These are phyloP conservation scores for Tuctoria greenei DNA, from an alignment of 176 grass and related monocot genomes.

Conservation along the genomic window DNA sequence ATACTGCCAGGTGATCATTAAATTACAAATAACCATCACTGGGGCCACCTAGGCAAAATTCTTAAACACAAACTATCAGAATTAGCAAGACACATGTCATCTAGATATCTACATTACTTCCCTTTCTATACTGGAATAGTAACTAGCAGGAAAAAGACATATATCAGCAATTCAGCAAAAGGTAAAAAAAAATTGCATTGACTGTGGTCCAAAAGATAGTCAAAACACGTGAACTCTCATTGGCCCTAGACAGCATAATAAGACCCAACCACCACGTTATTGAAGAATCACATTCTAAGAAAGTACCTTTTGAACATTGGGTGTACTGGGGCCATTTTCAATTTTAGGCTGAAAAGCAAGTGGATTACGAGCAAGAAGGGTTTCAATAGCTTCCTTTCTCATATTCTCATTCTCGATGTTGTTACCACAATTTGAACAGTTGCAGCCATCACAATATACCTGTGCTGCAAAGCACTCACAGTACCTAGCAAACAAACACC, in stretches of 20 bases:
- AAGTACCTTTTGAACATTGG: constrained; percentile 44
- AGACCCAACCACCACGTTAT: constrained; percentile 1
- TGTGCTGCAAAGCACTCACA: constrained; percentile 73
- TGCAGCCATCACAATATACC: constrained; percentile 73
- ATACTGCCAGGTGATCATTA: neutral
- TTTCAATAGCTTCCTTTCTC: constrained; percentile 51
- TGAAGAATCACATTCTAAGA: constrained; percentile 13
- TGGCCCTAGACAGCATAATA: constrained; percentile 5
- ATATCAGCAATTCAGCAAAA: neutral
- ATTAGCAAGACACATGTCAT: constrained; percentile 3
- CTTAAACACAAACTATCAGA: neutral
- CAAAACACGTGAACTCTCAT: neutral
- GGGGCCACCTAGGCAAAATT: neutral
- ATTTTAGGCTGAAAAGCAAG: constrained; percentile 79
- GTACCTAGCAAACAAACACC: constrained; percentile 49
- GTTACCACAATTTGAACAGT: constrained; percentile 64
- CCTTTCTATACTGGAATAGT: constrained; percentile 1
- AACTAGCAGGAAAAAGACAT: neutral
- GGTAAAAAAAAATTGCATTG: constrained; percentile 6
- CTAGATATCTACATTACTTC: neutral
- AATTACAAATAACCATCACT: neutral
- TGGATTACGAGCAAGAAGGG: constrained; percentile 58
- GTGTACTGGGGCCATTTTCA: constrained; percentile 49
- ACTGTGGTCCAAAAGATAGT: neutral
- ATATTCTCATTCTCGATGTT: constrained; percentile 53